Evolutionary conservation across 2,329 filamentous ascomycete genomes (phyloP).

Genomic region (Zelopaecilomyces penicillatus): DNA sequence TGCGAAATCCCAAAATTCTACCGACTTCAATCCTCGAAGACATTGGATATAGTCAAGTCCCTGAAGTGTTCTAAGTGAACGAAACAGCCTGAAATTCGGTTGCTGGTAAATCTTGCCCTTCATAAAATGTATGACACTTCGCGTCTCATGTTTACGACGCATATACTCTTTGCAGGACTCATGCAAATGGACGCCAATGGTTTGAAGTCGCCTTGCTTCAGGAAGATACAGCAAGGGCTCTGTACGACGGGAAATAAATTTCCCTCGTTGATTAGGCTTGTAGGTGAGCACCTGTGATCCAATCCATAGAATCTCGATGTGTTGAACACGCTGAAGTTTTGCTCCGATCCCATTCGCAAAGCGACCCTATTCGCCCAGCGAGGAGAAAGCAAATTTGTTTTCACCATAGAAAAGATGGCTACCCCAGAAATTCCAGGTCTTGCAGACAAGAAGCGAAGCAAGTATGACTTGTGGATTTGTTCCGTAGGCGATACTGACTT

Average conservation of each 20-base stretch:
- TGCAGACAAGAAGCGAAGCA: constrained; percentile 29
- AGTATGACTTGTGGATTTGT: constrained; percentile 29
- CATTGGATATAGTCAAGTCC: constrained; percentile 36
- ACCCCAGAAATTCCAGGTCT: constrained; percentile 31
- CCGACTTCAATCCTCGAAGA: constrained; percentile 33
- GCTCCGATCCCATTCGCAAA: constrained; percentile 36
- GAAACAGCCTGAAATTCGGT: constrained; percentile 28
- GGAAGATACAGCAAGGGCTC: constrained; percentile 26
- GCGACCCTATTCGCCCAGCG: constrained; percentile 41
- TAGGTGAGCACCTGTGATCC: constrained; percentile 27
- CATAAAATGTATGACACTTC: constrained; percentile 15
- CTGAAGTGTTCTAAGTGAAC: constrained; percentile 32
- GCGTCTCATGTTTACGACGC: constrained; percentile 30
- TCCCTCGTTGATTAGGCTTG: constrained; percentile 7
- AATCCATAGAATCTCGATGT: constrained; percentile 35
- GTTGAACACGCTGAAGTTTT: constrained; percentile 33
- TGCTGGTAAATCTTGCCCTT: constrained; percentile 24
- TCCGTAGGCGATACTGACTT: constrained; percentile 24
- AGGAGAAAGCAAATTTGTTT: constrained; percentile 45
- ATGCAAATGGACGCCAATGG: constrained; percentile 30
- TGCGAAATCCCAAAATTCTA: constrained; percentile 34
- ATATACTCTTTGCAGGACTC: constrained; percentile 24
- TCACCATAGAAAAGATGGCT: constrained; percentile 38
- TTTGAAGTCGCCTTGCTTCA: constrained; percentile 31
- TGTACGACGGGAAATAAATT: constrained; percentile 30